A percentile compares a stretch with the other conserved stretches of the same genome.
phyloP scores from a whole-genome alignment of 108 stramenopile species.

The Bacterosira constricta region DNA sequence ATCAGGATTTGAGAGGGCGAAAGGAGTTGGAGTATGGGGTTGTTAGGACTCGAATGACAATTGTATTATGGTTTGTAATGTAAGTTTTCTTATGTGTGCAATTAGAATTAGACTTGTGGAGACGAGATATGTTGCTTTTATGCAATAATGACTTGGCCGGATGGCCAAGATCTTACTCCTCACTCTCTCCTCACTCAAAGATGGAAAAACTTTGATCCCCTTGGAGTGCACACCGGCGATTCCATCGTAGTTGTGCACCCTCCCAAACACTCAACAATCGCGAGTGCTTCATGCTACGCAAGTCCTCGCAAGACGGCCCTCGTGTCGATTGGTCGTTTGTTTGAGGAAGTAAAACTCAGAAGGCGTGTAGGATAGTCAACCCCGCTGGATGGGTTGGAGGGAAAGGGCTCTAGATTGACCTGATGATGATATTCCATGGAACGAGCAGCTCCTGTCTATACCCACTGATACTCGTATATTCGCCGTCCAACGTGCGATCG shows the following conservation, averaged over 20 bases:
- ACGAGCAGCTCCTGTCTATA: conserved; percentile 70
- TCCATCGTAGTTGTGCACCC: conserved; percentile 98
- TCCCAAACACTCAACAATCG: conserved; percentile 97
- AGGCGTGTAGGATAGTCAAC: conserved; percentile 99
- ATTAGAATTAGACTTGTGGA: neutral
- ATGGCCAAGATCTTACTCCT: too few species aligned
- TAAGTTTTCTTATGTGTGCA: conserved; percentile 10
- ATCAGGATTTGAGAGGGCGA: conserved; percentile 95
- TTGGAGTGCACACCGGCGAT: conserved; percentile 98
- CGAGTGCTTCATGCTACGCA: conserved; percentile 99
- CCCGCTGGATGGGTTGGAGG: conserved; percentile 95
- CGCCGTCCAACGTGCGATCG: conserved; percentile 93
- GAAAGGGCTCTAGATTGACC: conserved; percentile 63
- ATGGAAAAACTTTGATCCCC: conserved; percentile 99
- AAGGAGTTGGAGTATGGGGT: conserved; percentile 99
- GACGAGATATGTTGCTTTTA: neutral
- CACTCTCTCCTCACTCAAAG: conserved; percentile 4
- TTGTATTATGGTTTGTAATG: conserved; percentile 99
- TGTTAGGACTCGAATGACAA: conserved; percentile 98
- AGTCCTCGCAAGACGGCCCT: conserved; percentile 93
- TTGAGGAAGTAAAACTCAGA: conserved; percentile 99
- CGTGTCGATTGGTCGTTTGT: conserved; percentile 96
- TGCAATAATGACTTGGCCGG: too few species aligned
- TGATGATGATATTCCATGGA: conserved; percentile 55
- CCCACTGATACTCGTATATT: conserved; percentile 93